These are phyloP conservation scores for Yamadazyma ubonensis DNA, from an alignment of 805 yeast genomes.

Conservation along the genomic window DNA sequence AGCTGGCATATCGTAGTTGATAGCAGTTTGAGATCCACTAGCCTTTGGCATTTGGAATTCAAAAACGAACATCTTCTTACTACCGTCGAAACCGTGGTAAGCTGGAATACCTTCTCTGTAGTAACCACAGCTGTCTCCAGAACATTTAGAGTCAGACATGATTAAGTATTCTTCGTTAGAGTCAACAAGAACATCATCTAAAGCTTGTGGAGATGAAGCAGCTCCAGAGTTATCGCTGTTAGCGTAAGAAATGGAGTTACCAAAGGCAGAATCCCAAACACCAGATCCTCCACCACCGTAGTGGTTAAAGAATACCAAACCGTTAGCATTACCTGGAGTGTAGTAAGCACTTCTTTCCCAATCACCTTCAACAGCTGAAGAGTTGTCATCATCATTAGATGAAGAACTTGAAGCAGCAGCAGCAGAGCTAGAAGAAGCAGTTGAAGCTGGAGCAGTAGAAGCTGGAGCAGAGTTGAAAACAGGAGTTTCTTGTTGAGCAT, in stretches of 20 bases:
- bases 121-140: slow-evolving; percentile 67
- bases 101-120: slow-evolving; percentile 87
- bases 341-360: slow-evolving; percentile 82
- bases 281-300: slow-evolving; percentile 91
- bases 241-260: slow-evolving; percentile 87
- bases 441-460: slow-evolving; percentile 26
- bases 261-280: slow-evolving; percentile 80
- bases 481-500: neutral
- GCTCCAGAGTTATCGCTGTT: slow-evolving; percentile 75
- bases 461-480: slow-evolving; percentile 18
- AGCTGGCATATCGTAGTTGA: slow-evolving; percentile 95
- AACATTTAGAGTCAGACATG: slow-evolving; percentile 70
- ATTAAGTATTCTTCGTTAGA: slow-evolving; percentile 81
- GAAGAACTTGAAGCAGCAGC: slow-evolving; percentile 27
- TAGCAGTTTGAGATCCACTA: slow-evolving; percentile 35
- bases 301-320: slow-evolving; percentile 81
- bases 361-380: slow-evolving; percentile 45
- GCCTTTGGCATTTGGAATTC: slow-evolving; percentile 93
- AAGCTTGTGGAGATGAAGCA: slow-evolving; percentile 65
- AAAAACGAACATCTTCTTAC: slow-evolving; percentile 80
- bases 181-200: slow-evolving; percentile 63
- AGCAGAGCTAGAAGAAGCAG: slow-evolving; percentile 21
- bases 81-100: slow-evolving; percentile 89
- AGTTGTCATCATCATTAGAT: slow-evolving; percentile 39
- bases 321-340: slow-evolving; percentile 67